These are phyloP conservation scores for Thielaviopsis euricoi DNA, from an alignment of 2,329 filamentous ascomycete genomes.

Conservation along the genomic window DNA sequence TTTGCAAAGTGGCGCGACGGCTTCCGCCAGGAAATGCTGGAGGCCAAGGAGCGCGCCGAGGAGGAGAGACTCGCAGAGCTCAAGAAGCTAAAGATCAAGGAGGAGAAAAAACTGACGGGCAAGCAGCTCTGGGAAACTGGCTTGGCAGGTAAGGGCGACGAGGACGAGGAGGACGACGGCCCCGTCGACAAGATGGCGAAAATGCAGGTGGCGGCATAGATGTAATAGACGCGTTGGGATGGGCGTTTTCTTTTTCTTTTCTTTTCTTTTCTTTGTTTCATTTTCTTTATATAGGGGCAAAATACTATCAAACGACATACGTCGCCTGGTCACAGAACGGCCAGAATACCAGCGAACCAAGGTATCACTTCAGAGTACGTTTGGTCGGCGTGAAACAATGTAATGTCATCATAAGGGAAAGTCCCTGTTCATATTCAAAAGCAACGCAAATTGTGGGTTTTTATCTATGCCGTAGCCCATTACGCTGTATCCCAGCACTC, in stretches of 20 bases:
- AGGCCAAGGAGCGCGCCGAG: slow-evolving; percentile 47
- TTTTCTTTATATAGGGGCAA: slow-evolving; percentile 5
- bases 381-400: too few relatives aligned
- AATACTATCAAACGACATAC: not conserved
- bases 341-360: too few relatives aligned
- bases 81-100: slow-evolving; percentile 53
- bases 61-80: slow-evolving; percentile 71
- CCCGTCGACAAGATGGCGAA: slow-evolving; percentile 45
- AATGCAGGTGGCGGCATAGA: slow-evolving; percentile 47
- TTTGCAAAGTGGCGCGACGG: slow-evolving; percentile 69
- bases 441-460: not conserved
- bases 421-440: not conserved
- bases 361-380: too few relatives aligned
- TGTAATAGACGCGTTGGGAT: not conserved
- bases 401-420: not conserved
- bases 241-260: not conserved
- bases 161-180: slow-evolving; percentile 50
- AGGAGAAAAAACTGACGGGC: slow-evolving; percentile 55
- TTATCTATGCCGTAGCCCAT: slow-evolving; percentile 3
- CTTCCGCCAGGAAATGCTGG: slow-evolving; percentile 69
- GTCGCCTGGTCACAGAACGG: not conserved
- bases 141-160: slow-evolving; percentile 48
- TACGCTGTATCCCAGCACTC: not conserved
- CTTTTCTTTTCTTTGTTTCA: slow-evolving; percentile 7
- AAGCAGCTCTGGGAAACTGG: slow-evolving; percentile 66